Conservation (phyloP, 1,284 basidiomycete species). For the Peniophora sp. region DNA sequence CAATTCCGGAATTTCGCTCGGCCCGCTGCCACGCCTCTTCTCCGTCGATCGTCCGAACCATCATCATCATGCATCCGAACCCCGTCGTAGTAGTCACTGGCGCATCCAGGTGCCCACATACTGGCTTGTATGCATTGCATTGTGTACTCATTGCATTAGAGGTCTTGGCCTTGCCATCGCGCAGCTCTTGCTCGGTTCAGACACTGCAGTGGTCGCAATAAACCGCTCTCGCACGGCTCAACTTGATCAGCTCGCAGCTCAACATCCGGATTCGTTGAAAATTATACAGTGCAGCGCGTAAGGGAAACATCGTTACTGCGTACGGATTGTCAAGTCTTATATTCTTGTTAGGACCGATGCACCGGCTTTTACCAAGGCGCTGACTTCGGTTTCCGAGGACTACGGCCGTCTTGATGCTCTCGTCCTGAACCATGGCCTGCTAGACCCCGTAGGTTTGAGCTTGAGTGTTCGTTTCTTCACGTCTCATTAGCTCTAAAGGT, state of each 20-base stretch:
- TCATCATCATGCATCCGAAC: not conserved
- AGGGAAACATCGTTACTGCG: constrained; percentile 23
- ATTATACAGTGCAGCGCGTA: constrained; percentile 67
- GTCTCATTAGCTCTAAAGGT: not conserved
- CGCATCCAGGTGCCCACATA: constrained; percentile 53
- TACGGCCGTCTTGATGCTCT: constrained; percentile 66
- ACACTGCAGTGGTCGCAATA: constrained; percentile 65
- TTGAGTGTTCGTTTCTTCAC: not conserved
- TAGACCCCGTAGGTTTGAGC: constrained; percentile 38
- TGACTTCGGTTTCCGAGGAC: constrained; percentile 36
- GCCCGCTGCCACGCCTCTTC: not conserved
- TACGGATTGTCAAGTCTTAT: constrained; percentile 12
- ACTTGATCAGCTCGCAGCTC: constrained; percentile 44
- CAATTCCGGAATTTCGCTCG: constrained; percentile 4
- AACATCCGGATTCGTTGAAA: constrained; percentile 37
- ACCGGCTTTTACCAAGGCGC: constrained; percentile 42
- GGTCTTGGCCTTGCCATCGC: constrained; percentile 80
- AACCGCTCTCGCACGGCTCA: constrained; percentile 64
- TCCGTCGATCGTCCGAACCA: not conserved
- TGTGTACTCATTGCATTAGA: constrained; percentile 27
- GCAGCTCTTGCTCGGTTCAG: constrained; percentile 48
- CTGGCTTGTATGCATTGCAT: constrained; percentile 6
- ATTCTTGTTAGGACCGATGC: constrained; percentile 45
- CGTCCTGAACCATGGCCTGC: constrained; percentile 72
- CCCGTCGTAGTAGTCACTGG: constrained; percentile 66